These are phyloP conservation scores for Zymoseptoria tritici DNA, from an alignment of 2,329 filamentous ascomycete species.

Conservation along the genomic window DNA sequence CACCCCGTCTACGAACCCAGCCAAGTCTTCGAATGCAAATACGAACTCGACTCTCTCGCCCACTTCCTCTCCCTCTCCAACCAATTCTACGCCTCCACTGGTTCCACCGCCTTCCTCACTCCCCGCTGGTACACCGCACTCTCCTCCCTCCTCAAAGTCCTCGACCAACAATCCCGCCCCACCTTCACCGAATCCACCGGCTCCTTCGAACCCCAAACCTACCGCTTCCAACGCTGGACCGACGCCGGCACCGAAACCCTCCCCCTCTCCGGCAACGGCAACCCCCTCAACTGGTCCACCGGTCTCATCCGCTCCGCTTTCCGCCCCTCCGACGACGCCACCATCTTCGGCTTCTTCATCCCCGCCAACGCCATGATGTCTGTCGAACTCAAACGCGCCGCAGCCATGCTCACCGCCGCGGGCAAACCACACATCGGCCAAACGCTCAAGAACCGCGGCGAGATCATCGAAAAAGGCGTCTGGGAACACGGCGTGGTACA, in stretches of 20 bases:
- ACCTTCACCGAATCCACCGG: conserved; percentile 69
- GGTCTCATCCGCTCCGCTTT: conserved; percentile 87
- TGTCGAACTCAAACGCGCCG: conserved; percentile 71
- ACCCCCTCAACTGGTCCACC: conserved; percentile 77
- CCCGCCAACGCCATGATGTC: conserved; percentile 95
- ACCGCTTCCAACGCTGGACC: conserved; percentile 80
- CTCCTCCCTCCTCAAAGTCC: conserved; percentile 62
- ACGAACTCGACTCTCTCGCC: conserved; percentile 91
- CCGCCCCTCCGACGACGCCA: conserved; percentile 88
- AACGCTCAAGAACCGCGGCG: conserved; percentile 49
- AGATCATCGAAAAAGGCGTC: conserved; percentile 65
- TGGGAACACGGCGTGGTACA: conserved; percentile 76
- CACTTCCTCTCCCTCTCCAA: conserved; percentile 82
- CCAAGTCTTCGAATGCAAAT: conserved; percentile 96
- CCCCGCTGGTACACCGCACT: conserved; percentile 72
- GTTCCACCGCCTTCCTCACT: conserved; percentile 70
- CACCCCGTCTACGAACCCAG: conserved; percentile 79
- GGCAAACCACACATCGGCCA: conserved; percentile 47
- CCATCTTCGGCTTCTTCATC: conserved; percentile 89
- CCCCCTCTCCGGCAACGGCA: conserved; percentile 73
- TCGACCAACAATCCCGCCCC: conserved; percentile 69
- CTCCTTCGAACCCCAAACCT: conserved; percentile 62
- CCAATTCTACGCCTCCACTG: conserved; percentile 75
- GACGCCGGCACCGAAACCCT: conserved; percentile 84
- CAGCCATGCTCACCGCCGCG: conserved; percentile 57